Evolutionary conservation across 164 flowering plant genomes (phyloP).

Genomic region (Santalum album): DNA sequence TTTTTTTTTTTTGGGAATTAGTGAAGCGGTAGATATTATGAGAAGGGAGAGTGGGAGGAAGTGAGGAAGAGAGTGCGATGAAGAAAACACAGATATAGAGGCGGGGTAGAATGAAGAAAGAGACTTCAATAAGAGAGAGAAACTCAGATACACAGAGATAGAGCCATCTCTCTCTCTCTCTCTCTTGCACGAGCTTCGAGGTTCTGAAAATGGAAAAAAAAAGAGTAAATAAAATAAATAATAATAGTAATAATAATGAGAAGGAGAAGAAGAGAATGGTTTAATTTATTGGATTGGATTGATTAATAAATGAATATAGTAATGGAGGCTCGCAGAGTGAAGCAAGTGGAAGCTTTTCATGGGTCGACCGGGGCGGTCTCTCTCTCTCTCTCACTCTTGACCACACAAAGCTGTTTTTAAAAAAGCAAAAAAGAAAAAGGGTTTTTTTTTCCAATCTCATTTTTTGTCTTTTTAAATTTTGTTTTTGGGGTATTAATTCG

Average conservation of each 20-base stretch:
- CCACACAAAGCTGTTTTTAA: too few relatives aligned
- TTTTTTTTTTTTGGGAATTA: background rate
- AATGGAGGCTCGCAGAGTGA: conserved; percentile 5
- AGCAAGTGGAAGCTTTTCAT: conserved; percentile 28
- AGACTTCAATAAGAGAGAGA: background rate
- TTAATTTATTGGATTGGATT: too few relatives aligned
- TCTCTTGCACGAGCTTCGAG: background rate
- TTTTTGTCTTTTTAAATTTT: background rate
- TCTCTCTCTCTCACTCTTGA: conserved; percentile 4
- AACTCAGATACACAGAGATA: too few relatives aligned
- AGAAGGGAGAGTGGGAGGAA: background rate
- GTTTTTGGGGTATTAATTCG: too few relatives aligned
- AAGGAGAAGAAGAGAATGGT: too few relatives aligned
- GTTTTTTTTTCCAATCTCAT: background rate
- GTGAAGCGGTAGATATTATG: background rate
- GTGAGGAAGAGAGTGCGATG: background rate
- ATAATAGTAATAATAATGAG: too few relatives aligned
- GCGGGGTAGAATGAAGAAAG: background rate
- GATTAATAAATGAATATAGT: too few relatives aligned
- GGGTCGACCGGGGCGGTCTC: conserved; percentile 24
- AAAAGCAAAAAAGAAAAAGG: too few relatives aligned
- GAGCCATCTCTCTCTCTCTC: conserved; percentile 1
- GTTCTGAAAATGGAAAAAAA: background rate
- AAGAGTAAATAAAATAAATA: background rate
- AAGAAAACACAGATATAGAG: conserved; percentile 1